A percentile compares a stretch with the other conserved stretches of the same genome.
These are phyloP conservation scores for Poa pratensis DNA, from an alignment of 176 grass and related monocot genomes.

Conservation along the genomic window DNA sequence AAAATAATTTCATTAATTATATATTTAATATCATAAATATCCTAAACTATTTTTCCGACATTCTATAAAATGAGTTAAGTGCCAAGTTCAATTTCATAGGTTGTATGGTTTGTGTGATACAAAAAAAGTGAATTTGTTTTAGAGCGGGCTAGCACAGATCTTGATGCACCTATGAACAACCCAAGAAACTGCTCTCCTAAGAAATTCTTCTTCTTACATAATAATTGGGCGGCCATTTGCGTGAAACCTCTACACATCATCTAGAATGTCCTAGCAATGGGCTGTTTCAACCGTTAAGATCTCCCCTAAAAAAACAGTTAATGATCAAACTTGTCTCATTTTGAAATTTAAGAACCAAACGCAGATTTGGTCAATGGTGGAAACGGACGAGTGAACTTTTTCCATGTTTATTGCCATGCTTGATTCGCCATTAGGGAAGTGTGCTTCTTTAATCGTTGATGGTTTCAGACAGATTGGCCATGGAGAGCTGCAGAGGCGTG, in stretches of 20 bases:
- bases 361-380: background rate
- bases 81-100: too few species aligned
- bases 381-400: background rate
- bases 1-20: too few species aligned
- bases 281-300: background rate
- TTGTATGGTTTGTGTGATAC: too few species aligned
- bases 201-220: too few species aligned
- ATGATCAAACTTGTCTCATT: background rate
- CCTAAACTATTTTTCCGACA: too few species aligned
- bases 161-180: too few species aligned
- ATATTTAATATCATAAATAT: too few species aligned
- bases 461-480: slow-evolving; percentile 67
- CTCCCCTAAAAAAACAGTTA: background rate
- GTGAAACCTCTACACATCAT: background rate
- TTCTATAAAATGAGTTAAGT: too few species aligned
- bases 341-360: background rate
- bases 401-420: background rate
- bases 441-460: background rate
- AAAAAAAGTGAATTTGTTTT: too few species aligned
- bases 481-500: slow-evolving; percentile 69
- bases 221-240: too few species aligned
- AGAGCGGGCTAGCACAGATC: too few species aligned
- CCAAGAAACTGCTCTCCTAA: too few species aligned
- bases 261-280: background rate
- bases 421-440: background rate